Base-by-base conservation (phyloP, 805 yeast species). In the Wickerhamiella galacta region DNA sequence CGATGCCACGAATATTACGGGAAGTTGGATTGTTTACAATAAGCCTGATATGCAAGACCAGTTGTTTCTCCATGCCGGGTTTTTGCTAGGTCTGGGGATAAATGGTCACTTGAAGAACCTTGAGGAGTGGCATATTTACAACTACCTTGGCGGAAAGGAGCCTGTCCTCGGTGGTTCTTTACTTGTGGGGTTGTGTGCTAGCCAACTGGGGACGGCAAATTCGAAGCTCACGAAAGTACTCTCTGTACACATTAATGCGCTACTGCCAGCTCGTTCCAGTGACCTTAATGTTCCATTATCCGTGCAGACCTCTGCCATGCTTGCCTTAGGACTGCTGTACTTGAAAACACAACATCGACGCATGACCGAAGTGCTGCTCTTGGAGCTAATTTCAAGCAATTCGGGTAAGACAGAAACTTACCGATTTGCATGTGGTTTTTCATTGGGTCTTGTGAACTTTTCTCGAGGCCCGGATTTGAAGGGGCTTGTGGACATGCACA, bases 101-200 rank as follows among this genome's bases (percentile, higher is more conserved):
- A 81, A 81, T 54, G 96, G 96, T 0, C 94, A 85, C 49, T 56
- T 90, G 45, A 72, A 68, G 36, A 63, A 65, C 26, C 56, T 90
- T 17, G 96, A 87, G 47, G 95, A 90, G 52, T 90, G 96, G 95
- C 95, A 85, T 49, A 78, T 87, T 20, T 90, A 82, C 52, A 85
- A 87, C 48, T 83, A 82, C 43, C 57, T 90, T 33, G 93, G 94
- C 0, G 93, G 94, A 1, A 85, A 90, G 42, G 82, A 80, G 46
- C 69, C 76, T 3, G 67, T 67, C 25, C 80, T 93, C 0, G 80
- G 93, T 51, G 74, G 83, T 22, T 96, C 95, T 0, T 60, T 90
- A 28, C 57, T 90, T 22, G 55, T 90, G 12, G 99, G 99, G 1
- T 76, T 87, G 81, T 72, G 95, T 14, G 95, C 95, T 0, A 80